Evolutionary conservation across 169 alveolate genomes (phyloP).

Genomic region (Cryptosporidium tyzzeri): DNA sequence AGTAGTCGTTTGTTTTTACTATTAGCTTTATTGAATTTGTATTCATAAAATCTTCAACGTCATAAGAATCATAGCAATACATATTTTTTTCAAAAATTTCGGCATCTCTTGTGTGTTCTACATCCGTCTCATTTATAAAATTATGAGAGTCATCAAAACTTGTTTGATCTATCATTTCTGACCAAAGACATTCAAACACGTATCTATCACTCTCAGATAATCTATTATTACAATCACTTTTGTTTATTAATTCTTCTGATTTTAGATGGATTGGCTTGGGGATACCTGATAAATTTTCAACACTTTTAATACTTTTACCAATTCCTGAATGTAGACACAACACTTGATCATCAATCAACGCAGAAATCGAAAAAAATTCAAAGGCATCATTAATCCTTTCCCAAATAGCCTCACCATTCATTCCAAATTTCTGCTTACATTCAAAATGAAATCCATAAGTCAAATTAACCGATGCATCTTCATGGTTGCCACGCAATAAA

Average conservation of each 20-base stretch:
- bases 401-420: constrained; percentile 71
- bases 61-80: constrained; percentile 76
- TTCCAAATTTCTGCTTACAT: constrained; percentile 54
- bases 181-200: constrained; percentile 83
- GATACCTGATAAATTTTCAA: constrained; percentile 79
- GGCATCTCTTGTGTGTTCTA: constrained; percentile 1
- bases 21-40: constrained; percentile 78
- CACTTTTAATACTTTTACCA: constrained; percentile 77
- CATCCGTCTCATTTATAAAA: constrained; percentile 78
- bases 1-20: constrained; percentile 80
- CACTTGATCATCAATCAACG: constrained; percentile 79
- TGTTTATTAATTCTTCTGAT: constrained; percentile 49
- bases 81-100: neutral
- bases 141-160: constrained; percentile 64
- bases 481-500: constrained; percentile 89
- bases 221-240: neutral
- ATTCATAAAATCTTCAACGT: constrained; percentile 79
- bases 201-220: constrained; percentile 47
- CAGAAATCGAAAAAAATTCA: constrained; percentile 81
- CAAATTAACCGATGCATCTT: constrained; percentile 75
- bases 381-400: constrained; percentile 82
- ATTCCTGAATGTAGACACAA: constrained; percentile 83
- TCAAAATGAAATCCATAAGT: constrained; percentile 74
- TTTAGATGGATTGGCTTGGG: constrained; percentile 80
- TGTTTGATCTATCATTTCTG: constrained; percentile 79